Evolutionary conservation across 768 basidiomycete genomes (phyloP), one percentile per base, ranked within the genome.

Genomic region (Tubosaeta sp.): DNA sequence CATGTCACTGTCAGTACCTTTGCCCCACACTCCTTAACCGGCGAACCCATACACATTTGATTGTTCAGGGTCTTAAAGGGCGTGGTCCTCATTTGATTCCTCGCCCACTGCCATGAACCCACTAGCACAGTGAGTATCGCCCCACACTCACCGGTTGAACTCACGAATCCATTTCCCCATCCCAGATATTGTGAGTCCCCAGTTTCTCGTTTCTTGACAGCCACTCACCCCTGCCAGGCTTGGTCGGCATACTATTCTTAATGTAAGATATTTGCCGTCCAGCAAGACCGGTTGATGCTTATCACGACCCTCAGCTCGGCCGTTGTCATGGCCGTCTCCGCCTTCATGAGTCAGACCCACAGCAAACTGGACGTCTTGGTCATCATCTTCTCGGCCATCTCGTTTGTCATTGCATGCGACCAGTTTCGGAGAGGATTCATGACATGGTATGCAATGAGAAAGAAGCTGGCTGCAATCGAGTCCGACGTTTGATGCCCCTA

Each of bases 391-490:
- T 50, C 60, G 5, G 55, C 22, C 5, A 48, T 63, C 39, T 46
- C 58, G 5, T 45, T 59, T 42, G 22, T 55, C 46, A 47, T 65
- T 5, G 51, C 63, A 9, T 59, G 54, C 6, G 58, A 63, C 43
- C 60, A 65, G 44, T 60, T 65, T 32, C 33, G 52, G 44, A 60
- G 60, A 33, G 64, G 55, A 7, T 52, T 64, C 39, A 1, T 60
- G 19, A 26, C 34, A 19, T 65, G 63, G 63, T 12, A 46, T 29
- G 49, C 44, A 19, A 37, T 25, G 37, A 60, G 49, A 42, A 33
- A 45, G 41, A 63, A 65, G 51, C 16, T 33, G 6, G 29, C 8
- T 6, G 46, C 44, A 43, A 17, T 43, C 9, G 46, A 52, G 34
- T 32, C 54, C 7, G n/a, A 17, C 2, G 54, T 22, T 48, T 64